phyloP scores from a whole-genome alignment of 2,329 filamentous ascomycete species.

The Albifimbria verrucaria region DNA sequence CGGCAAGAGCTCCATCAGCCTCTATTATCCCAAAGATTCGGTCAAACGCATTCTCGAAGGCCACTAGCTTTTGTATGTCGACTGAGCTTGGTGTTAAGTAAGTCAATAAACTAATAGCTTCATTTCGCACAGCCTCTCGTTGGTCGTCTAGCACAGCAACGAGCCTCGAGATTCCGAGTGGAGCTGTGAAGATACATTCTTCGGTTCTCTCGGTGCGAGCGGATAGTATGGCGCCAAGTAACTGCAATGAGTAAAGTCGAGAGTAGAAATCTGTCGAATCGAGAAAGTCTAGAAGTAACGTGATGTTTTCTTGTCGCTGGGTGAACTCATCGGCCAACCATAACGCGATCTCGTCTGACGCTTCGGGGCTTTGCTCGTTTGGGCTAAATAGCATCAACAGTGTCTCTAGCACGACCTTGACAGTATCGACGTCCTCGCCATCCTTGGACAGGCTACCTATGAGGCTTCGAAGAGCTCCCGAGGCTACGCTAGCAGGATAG shows the following conservation, averaged over 20 bases:
- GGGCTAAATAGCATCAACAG: conserved; percentile 85
- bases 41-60: conserved; percentile 92
- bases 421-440: conserved; percentile 91
- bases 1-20: conserved; percentile 73
- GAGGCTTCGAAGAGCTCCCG: conserved; percentile 82
- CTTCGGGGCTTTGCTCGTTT: conserved; percentile 74
- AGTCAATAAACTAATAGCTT: conserved; percentile 81
- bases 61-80: conserved; percentile 92
- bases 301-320: conserved; percentile 95
- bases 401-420: conserved; percentile 93
- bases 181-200: conserved; percentile 88
- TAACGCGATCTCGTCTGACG: conserved; percentile 90
- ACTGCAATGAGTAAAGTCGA: conserved; percentile 83
- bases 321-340: conserved; percentile 99
- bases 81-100: conserved; percentile 81
- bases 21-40: conserved; percentile 79
- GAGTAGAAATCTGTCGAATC: conserved; percentile 87
- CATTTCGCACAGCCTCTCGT: conserved; percentile 83
- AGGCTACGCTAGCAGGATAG: conserved; percentile 93
- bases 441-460: conserved; percentile 85
- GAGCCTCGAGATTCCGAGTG: conserved; percentile 81
- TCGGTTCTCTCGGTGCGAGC: conserved; percentile 89
- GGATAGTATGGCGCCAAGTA: conserved; percentile 80
- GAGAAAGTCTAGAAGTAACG: conserved; percentile 81
- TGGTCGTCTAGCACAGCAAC: conserved; percentile 81